phyloP scores from a whole-genome alignment of 371 early-diverging fungal genomes.

The Mucor sp. region DNA sequence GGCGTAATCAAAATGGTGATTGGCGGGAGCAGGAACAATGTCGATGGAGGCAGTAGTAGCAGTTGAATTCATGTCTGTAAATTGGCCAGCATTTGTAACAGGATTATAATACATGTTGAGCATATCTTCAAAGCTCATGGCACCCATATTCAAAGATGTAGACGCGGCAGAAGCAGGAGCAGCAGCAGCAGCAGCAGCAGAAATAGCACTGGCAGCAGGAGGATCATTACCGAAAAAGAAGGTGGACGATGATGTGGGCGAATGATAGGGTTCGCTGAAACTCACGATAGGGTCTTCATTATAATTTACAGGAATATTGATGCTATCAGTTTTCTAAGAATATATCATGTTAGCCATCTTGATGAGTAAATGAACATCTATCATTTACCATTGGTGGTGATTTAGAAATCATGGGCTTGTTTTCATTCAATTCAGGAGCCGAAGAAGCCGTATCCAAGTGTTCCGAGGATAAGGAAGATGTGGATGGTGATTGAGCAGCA shows the following conservation, averaged over 20 bases:
- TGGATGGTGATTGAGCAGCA: not conserved
- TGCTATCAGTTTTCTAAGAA: conserved; percentile 8
- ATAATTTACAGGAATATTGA: conserved; percentile 16
- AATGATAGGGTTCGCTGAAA: not conserved
- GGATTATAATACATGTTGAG: conserved; percentile 23
- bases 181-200: too few relatives aligned
- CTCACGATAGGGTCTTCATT: conserved; percentile 3
- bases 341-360: not conserved
- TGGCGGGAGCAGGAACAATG: not conserved
- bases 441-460: not conserved
- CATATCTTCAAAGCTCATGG: conserved; percentile 31
- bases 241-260: conserved; percentile 1
- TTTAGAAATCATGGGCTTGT: conserved; percentile 8
- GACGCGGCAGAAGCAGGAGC: too few relatives aligned
- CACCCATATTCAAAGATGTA: conserved; percentile 9
- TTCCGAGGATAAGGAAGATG: conserved; percentile 4
- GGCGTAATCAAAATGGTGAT: not conserved
- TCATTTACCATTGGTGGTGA: conserved; percentile 23
- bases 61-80: not conserved
- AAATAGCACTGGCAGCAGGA: not conserved
- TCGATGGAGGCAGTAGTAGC: not conserved
- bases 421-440: not conserved
- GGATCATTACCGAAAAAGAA: conserved; percentile 3
- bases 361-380: not conserved
- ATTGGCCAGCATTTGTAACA: conserved; percentile 8